Evolutionary conservation across 768 basidiomycete genomes (phyloP).

Genomic region (Trametes coccinea): DNA sequence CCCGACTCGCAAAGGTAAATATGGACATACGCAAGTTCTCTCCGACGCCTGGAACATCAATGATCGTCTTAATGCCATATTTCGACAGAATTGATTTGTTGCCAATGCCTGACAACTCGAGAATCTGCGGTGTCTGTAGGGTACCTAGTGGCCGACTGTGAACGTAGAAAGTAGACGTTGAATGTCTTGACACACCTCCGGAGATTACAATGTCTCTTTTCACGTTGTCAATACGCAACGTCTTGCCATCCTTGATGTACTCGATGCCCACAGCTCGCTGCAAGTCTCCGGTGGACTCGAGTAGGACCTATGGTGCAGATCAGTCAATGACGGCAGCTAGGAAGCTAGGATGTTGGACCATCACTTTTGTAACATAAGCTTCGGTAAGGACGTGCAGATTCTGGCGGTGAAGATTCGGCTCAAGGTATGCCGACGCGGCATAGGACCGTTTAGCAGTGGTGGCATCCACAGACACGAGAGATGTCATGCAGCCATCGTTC

Average conservation of each 20-base stretch:
- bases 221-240: not conserved
- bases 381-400: not conserved
- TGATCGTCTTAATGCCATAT: constrained; percentile 47
- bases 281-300: not conserved
- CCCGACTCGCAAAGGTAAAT: too few species aligned
- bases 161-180: not conserved
- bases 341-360: not conserved
- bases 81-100: constrained; percentile 45
- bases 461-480: not conserved
- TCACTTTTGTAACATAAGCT: not conserved
- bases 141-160: not conserved
- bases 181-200: not conserved
- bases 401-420: not conserved
- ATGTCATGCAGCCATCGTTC: not conserved
- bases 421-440: not conserved
- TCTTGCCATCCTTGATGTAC: not conserved
- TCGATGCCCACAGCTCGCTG: not conserved
- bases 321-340: not conserved
- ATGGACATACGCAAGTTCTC: constrained; percentile 24
- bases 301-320: not conserved
- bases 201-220: not conserved
- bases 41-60: constrained; percentile 76
- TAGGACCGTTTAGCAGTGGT: not conserved
- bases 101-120: constrained; percentile 62
- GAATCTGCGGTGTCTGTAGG: not conserved